Evolutionary conservation across 2,329 filamentous ascomycete species (phyloP).

Genomic region (Colletotrichum kahawae): DNA sequence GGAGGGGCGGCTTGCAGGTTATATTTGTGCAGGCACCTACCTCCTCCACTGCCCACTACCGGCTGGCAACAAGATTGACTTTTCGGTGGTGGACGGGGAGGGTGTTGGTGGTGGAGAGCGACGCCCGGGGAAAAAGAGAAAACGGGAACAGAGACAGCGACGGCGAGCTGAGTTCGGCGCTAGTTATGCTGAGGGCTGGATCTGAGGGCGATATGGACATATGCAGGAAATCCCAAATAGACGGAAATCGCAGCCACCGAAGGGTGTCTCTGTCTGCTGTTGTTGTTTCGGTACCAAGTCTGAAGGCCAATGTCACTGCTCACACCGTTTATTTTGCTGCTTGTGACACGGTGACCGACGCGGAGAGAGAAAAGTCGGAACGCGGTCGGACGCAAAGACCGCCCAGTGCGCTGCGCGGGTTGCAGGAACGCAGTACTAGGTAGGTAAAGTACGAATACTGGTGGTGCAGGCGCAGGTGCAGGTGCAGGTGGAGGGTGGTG

Average conservation of each 20-base stretch:
- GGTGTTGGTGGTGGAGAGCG: background rate
- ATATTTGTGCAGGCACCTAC: background rate
- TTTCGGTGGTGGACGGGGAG: background rate
- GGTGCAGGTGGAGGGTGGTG: background rate
- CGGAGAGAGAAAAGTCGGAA: background rate
- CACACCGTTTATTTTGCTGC: background rate
- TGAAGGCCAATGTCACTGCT: background rate
- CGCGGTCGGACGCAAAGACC: background rate
- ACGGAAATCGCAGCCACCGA: background rate
- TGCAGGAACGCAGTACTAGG: background rate
- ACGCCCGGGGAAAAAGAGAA: background rate
- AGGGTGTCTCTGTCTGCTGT: background rate
- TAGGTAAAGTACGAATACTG: background rate
- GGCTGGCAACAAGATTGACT: background rate
- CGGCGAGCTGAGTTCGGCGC: slow-evolving; percentile 8
- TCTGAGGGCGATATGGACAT: background rate
- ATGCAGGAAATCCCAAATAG: background rate
- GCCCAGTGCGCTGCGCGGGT: background rate
- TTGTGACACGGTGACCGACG: background rate
- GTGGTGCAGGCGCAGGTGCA: background rate
- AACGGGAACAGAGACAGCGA: background rate
- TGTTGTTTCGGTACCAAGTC: background rate
- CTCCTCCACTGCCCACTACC: background rate
- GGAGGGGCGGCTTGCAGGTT: slow-evolving; percentile 3
- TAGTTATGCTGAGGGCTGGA: background rate